Base-by-base conservation (phyloP, 768 basidiomycete species). In the Kwoniella pini region DNA sequence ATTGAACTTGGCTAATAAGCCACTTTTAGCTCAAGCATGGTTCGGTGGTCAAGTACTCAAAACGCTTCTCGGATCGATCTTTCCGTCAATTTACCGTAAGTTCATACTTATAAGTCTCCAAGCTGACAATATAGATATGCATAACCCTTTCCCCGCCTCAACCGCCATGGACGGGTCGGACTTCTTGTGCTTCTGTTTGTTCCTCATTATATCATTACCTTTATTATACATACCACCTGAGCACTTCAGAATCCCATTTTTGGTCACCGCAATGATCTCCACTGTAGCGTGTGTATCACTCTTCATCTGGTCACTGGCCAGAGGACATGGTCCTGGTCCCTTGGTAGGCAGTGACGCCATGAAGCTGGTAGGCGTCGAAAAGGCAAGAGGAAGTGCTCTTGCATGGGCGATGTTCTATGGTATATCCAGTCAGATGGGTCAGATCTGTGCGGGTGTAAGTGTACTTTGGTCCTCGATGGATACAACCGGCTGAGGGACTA, bases 381-480 rank as follows among this genome's bases (percentile, higher is more conserved):
- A 59, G 1, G 64, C 67, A 4, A 51, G 58, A 12, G 70, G 74
- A 2, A 55, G 58, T 4, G 65, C 56, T 2, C 61, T 75, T 5
- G 74, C 45, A 15, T 75, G 76, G 76, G 72, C 68, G 3, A 65
- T 75, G 38, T 48, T 73, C 21, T 64, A 64, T 22, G 71, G 65
- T 17, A 68, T 70, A 15, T 67, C 63, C 19, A 59, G 53, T 54
- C 62, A 63, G 30, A 54, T 67, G 46, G 65, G 68, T 50, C 45
- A 57, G 4, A 63, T 69, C 55, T 67, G 65, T 40, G 64, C 65
- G 19, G 65, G 64, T 39, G 61, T 62, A 39, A 45, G 60, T 17
- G 12, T n/a, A 33, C 12, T 15, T 26, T 13, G 11, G 12, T 31
- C 17, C 43, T 21, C 13, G n/a, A 11, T 28, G 3, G 9, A 19